Conservation (phyloP, 306 rosid species). For the Urtica urens region DNA sequence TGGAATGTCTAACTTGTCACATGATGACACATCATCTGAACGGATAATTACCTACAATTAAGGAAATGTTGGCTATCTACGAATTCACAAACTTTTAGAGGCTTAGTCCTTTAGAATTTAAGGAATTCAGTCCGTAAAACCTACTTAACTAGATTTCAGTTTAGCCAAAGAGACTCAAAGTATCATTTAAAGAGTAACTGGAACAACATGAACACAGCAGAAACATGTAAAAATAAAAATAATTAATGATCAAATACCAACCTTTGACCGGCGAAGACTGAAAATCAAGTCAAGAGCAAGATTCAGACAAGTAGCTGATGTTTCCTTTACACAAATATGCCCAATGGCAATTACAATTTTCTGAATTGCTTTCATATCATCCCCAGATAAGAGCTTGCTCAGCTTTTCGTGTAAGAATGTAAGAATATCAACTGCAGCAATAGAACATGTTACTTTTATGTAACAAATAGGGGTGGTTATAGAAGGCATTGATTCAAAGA, state of each 20-base stretch:
- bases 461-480: too few relatives aligned
- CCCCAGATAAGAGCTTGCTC: constrained; percentile 61
- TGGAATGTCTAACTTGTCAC: too few relatives aligned
- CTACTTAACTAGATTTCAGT: too few relatives aligned
- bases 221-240: not conserved
- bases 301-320: constrained; percentile 58
- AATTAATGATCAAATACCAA: constrained; percentile 13
- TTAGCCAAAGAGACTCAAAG: too few relatives aligned
- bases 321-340: constrained; percentile 70
- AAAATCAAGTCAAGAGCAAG: constrained; percentile 57
- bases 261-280: constrained; percentile 79
- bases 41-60: too few relatives aligned
- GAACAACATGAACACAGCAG: too few relatives aligned
- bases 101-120: too few relatives aligned
- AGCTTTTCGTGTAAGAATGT: constrained; percentile 44
- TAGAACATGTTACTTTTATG: constrained; percentile 3
- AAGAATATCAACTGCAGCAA: constrained; percentile 75
- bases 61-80: too few relatives aligned
- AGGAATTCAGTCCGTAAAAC: too few relatives aligned
- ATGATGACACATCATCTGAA: too few relatives aligned
- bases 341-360: constrained; percentile 73
- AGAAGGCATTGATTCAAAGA: constrained; percentile 6
- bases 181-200: too few relatives aligned
- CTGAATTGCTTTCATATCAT: constrained; percentile 70
- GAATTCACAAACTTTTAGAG: too few relatives aligned